Evolutionary conservation across 164 flowering plant species (phyloP), one percentile per base, ranked within the genome.

Genomic region (Umbilicus rupestris): DNA sequence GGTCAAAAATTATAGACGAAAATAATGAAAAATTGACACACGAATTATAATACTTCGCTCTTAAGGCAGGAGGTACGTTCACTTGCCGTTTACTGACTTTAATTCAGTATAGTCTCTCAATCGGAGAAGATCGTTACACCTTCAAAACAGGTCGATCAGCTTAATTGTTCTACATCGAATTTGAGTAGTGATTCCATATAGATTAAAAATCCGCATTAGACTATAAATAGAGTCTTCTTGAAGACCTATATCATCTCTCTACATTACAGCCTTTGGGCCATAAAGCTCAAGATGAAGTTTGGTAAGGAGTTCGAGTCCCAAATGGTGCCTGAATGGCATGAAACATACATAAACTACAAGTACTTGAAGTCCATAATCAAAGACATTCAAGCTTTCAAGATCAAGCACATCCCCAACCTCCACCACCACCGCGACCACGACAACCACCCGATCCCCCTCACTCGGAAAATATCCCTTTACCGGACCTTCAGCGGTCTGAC

Each of bases 281-380:
- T 16, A 17, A 33, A 8, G 24, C 8, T 0, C 17, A 28, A 55
- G 49, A 88, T 89, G 96, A 87, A 87, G 81, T 89, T 89, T 66
- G 92, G 85, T 46, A 89, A 84, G 68, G 89, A 89, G 52, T 82
- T 87, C 6, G 22, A 65, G 16, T 68, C 86, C 0, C 90, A 87
- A 63, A 83, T 84, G 88, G 96, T 85, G 80, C 90, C 83, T 3
- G 96, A 89, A 79, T 89, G 96, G 92, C 85, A 83, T 39, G 78
- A 72, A 64, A 82, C 89, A 0, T 85, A 89, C 81, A 82, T 89
- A 86, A 79, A 89, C 47, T 84, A 81, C 70, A 58, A 75, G 29
- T 67, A 15, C 62, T 77, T 83, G 30, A 83, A 83, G 31, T 57
- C 66, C 42, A 52, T 78, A 3, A 62, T 83, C 39, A 81, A 83